Conservation (phyloP, 805 yeast species). For the Cyberlindnera veronae region DNA sequence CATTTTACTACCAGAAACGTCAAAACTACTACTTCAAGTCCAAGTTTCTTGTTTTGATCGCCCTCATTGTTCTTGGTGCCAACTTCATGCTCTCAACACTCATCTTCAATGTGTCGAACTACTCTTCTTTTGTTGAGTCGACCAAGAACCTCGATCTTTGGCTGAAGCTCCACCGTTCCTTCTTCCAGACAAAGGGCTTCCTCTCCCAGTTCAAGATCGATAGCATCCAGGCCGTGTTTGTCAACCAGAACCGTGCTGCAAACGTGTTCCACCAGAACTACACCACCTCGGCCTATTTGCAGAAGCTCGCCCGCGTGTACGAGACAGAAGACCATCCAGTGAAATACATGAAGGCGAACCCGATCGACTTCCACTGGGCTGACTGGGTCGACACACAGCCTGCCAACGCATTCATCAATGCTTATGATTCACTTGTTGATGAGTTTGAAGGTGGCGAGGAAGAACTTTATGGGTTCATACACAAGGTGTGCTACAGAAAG, state of each 20-base stretch:
- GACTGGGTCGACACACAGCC: slow-evolving; percentile 30
- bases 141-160: slow-evolving; percentile 20
- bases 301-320: slow-evolving; percentile 11
- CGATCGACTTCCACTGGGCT: slow-evolving; percentile 31
- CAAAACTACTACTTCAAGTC: slow-evolving; percentile 23
- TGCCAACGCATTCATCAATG: slow-evolving; percentile 25
- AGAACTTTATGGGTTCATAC: slow-evolving; percentile 7
- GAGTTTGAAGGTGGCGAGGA: slow-evolving; percentile 10
- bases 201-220: slow-evolving; percentile 19
- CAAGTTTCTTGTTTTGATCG: slow-evolving; percentile 23
- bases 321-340: slow-evolving; percentile 18
- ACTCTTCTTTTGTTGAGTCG: slow-evolving; percentile 17
- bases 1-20: slow-evolving; percentile 8
- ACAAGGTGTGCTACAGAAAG: slow-evolving; percentile 23
- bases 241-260: slow-evolving; percentile 7
- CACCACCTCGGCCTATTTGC: slow-evolving; percentile 19
- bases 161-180: slow-evolving; percentile 18
- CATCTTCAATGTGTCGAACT: slow-evolving; percentile 21
- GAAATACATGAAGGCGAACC: slow-evolving; percentile 8
- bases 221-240: slow-evolving; percentile 1
- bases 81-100: slow-evolving; percentile 20
- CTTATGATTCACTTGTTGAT: slow-evolving; percentile 25
- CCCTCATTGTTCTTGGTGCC: slow-evolving; percentile 19
- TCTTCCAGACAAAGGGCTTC: slow-evolving; percentile 21
- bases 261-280: slow-evolving; percentile 18